Base-by-base conservation (phyloP, 2,329 filamentous ascomycete genomes). In the Neonectria hederae region DNA sequence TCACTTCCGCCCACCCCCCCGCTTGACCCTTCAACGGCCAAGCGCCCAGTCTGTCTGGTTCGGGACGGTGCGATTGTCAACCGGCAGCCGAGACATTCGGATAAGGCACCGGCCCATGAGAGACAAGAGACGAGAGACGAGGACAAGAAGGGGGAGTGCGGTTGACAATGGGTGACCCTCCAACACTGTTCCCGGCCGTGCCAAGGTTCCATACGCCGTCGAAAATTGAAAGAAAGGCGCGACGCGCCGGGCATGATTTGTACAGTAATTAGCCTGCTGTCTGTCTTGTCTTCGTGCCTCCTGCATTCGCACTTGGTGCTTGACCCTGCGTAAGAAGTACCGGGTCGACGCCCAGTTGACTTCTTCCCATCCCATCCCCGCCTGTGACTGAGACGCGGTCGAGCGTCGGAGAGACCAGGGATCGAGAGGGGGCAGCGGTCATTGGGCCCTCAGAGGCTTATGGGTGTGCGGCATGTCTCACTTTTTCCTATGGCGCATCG, bases 81-180 rank as follows among this genome's bases (percentile, higher is more conserved):
- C 51, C 63, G 48, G 51, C 51, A 62, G 43, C 63, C 63, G 59
- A 65, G 63, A 65, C 63, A 65, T 52, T 52, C 45, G 22, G 54
- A 55, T 46, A 26, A 30, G 28, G 51, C 28, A 26, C 35, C 24
- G 11, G 32, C 21, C 35, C 42, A 49, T 30, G 17, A 52, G 26
- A 46, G 35, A 22, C 19, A 32, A 38, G 30, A 32, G 35, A 38
- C 35, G 14, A 38, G 28, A 17, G 14, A 38, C 35, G 35, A 14
- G 35, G 13, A 28, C 28, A 28, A 10, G 26, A 35, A 40, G 59
- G 32, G 35, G 43, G 40, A 52, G 55, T 51, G 52, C 52, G 42
- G 45, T 35, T 45, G 32, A 48, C 38, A 9, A 32, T 48, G 28
- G 4, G 4, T 26, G 24, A 26, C 7, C 24, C 30, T 11, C 10